A percentile compares a stretch with the other conserved stretches of the same genome.
These are phyloP conservation scores for Tagetes patula DNA, from an alignment of 129 eudicot species.

Conservation along the genomic window DNA sequence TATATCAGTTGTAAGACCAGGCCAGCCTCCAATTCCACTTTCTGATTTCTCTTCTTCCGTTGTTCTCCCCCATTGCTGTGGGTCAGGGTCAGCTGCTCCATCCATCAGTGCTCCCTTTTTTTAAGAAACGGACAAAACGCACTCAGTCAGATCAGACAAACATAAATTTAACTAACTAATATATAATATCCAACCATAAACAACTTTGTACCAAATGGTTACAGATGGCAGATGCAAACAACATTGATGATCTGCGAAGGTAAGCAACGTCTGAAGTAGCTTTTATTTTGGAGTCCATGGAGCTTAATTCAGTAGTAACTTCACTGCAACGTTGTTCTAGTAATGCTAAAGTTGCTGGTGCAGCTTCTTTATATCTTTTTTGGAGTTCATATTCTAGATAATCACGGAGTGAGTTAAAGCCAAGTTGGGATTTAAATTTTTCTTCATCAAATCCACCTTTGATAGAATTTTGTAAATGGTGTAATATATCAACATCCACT, in stretches of 20 bases:
- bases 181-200: not conserved
- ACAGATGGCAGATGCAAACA: conserved; percentile 71
- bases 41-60: conserved; percentile 19
- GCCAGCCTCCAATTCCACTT: conserved; percentile 87
- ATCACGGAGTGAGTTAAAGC: conserved; percentile 73
- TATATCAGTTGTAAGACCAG: conserved; percentile 61
- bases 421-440: conserved; percentile 65
- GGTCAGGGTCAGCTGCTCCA: conserved; percentile 90
- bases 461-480: conserved; percentile 59
- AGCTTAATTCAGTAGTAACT: conserved; percentile 55
- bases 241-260: conserved; percentile 81
- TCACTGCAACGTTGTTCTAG: conserved; percentile 87
- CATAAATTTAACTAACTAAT: not conserved
- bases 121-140: not conserved
- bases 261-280: conserved; percentile 81
- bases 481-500: conserved; percentile 64
- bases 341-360: conserved; percentile 81
- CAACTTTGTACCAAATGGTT: conserved; percentile 57
- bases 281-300: conserved; percentile 64
- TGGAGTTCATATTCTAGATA: conserved; percentile 78
- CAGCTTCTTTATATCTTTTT: conserved; percentile 82
- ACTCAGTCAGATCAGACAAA: not conserved
- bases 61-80: conserved; percentile 93
- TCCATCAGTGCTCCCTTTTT: conserved; percentile 66
- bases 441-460: conserved; percentile 88